Evolutionary conservation across 768 basidiomycete species (phyloP).

Genomic region (Suillus ampliporus): DNA sequence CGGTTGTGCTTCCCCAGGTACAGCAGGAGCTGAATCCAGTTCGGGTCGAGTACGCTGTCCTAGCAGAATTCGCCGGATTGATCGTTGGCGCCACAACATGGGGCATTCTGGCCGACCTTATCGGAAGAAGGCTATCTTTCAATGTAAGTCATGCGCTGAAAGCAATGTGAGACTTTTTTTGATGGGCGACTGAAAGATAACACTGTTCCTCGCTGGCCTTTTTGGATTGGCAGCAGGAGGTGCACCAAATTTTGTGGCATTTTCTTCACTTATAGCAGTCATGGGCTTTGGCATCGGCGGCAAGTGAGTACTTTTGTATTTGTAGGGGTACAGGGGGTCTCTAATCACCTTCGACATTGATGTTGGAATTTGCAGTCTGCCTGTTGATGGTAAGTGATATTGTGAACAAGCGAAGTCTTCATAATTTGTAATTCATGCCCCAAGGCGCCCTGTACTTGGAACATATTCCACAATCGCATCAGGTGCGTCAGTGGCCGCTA

Average conservation of each 20-base stretch:
- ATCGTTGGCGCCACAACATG: slow-evolving; percentile 55
- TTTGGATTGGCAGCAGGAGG: slow-evolving; percentile 59
- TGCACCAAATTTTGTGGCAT: slow-evolving; percentile 50
- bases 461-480: slow-evolving; percentile 49
- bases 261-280: slow-evolving; percentile 51
- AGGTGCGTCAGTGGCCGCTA: slow-evolving; percentile 24
- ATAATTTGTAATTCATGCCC: slow-evolving; percentile 25
- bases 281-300: slow-evolving; percentile 58
- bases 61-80: slow-evolving; percentile 53
- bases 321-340: slow-evolving; percentile 22
- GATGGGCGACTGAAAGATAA: slow-evolving; percentile 25
- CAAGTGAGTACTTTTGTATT: slow-evolving; percentile 42
- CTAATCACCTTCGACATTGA: slow-evolving; percentile 17
- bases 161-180: neutral
- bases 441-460: slow-evolving; percentile 52
- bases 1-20: slow-evolving; percentile 51
- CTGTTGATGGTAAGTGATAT: slow-evolving; percentile 49
- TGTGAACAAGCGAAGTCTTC: neutral
- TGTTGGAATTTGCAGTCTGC: slow-evolving; percentile 36
- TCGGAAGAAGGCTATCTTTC: slow-evolving; percentile 53
- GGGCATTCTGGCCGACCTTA: slow-evolving; percentile 55
- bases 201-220: slow-evolving; percentile 45
- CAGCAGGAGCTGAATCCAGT: slow-evolving; percentile 48
- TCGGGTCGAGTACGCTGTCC: slow-evolving; percentile 50
- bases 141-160: slow-evolving; percentile 30